These are phyloP conservation scores for Metschnikowia santaceciliae DNA, from an alignment of 805 yeast genomes.

Conservation along the genomic window DNA sequence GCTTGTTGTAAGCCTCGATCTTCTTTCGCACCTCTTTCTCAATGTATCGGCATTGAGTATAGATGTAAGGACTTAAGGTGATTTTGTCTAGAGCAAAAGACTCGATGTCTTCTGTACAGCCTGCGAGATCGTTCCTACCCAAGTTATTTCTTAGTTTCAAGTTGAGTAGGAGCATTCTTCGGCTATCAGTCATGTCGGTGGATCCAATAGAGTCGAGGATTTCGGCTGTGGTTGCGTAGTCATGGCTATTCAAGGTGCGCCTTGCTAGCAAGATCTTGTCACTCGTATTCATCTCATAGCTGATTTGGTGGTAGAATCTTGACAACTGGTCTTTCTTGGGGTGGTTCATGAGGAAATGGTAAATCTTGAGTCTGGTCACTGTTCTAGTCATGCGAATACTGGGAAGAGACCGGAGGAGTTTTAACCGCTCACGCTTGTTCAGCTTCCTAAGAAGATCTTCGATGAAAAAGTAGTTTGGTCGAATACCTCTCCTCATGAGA, in stretches of 20 bases:
- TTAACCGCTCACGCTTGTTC: conserved; percentile 15
- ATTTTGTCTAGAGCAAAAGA: conserved; percentile 31
- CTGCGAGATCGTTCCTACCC: conserved; percentile 17
- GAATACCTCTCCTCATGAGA: conserved; percentile 31
- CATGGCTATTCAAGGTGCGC: conserved; percentile 27
- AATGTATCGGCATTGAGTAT: conserved; percentile 29
- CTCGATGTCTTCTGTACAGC: conserved; percentile 19
- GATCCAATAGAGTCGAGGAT: conserved; percentile 22
- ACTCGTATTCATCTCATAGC: conserved; percentile 20
- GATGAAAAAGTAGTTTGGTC: conserved; percentile 32
- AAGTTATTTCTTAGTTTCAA: conserved; percentile 24
- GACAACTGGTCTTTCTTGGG: conserved; percentile 17
- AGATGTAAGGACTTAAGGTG: conserved; percentile 31
- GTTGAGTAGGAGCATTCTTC: conserved; percentile 25
- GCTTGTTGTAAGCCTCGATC: conserved; percentile 6
- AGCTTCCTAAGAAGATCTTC: conserved; percentile 29
- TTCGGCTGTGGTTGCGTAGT: conserved; percentile 21
- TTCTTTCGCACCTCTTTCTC: conserved; percentile 22
- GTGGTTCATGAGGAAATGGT: conserved; percentile 13
- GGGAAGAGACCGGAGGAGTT: conserved; percentile 22
- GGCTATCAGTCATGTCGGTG: conserved; percentile 24
- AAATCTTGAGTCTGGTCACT: conserved; percentile 15
- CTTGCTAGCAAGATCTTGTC: conserved; percentile 28
- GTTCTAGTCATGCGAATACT: conserved; percentile 23
- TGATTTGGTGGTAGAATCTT: conserved; percentile 13